These are phyloP conservation scores for Suillus subaureus DNA, from an alignment of 768 basidiomycete species.

Conservation along the genomic window DNA sequence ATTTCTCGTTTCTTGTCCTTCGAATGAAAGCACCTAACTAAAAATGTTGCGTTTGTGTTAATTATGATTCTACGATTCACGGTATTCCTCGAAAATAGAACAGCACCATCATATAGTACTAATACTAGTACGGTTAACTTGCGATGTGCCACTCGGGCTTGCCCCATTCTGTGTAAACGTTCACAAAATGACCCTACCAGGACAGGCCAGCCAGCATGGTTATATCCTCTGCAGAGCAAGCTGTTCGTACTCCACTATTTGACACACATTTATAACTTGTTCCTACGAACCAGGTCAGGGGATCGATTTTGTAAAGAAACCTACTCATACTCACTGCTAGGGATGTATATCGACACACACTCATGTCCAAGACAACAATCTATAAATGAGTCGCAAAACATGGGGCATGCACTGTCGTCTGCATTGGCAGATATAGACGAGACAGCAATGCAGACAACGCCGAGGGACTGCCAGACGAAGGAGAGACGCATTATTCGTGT, in stretches of 20 bases:
- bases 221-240: background rate
- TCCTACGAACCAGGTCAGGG: background rate
- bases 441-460: background rate
- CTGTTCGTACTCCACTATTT: background rate
- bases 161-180: background rate
- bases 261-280: background rate
- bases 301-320: background rate
- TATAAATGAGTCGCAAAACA: background rate
- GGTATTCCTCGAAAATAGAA: background rate
- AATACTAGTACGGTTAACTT: background rate
- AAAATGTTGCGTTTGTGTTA: background rate
- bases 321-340: background rate
- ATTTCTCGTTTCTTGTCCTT: background rate
- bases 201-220: background rate
- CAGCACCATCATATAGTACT: background rate
- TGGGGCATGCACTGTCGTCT: background rate
- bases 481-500: background rate
- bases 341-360: background rate
- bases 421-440: background rate
- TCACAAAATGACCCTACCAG: background rate
- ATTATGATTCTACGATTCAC: background rate
- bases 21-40: background rate
- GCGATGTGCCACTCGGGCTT: background rate
- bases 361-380: background rate
- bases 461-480: background rate